Evolutionary conservation across 768 basidiomycete genomes (phyloP), one percentile per base, ranked within the genome.

Genomic region (Phylloporus rhodoxanthus): DNA sequence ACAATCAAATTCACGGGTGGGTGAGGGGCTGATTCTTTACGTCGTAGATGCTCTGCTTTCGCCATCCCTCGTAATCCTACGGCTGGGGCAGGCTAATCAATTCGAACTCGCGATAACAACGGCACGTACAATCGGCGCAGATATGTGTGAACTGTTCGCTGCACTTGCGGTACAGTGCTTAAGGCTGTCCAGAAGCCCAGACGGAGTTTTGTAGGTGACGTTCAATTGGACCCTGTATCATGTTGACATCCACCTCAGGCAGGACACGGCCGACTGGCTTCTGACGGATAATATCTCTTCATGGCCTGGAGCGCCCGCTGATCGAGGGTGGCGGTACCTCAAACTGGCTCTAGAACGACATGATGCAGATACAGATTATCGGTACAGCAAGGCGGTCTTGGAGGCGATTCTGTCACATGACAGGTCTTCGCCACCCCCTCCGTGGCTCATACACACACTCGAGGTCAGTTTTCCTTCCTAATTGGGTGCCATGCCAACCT

Each of bases 301-400:
- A 0, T 95, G 95, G 85, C 78, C 86, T 17, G 94, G 94, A 4
- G 78, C 86, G 6, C 73, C 83, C 15, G 77, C 82, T 30, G 85
- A 89, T 55, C 79, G 87, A 53, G 91, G 84, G 5, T 93, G 93
- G 89, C 78, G 87, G 61, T 92, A 92, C 65, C 77, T 99, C 39
- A 86, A 91, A 55, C 76, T 82, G 56, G 78, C 84, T 17, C 73
- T 97, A 53, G 80, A 84, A 49, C 80, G 84, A 42, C 80, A 96
- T 58, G 95, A 99, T 62, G 73, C 72, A 17, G 77, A 81, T 45
- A 88, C 81, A 13, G 83, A 91, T 62, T 84, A 77, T 68, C 76
- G 75, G 50, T 95, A 96, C 64, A 78, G 78, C 42, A 88, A 90
- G 60, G 78, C 81, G 20, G 79, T 81, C 13, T 71, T 93, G 42